Evolutionary conservation across 2,329 filamentous ascomycete species (phyloP).

Genomic region (Trichoderma oligosporum): DNA sequence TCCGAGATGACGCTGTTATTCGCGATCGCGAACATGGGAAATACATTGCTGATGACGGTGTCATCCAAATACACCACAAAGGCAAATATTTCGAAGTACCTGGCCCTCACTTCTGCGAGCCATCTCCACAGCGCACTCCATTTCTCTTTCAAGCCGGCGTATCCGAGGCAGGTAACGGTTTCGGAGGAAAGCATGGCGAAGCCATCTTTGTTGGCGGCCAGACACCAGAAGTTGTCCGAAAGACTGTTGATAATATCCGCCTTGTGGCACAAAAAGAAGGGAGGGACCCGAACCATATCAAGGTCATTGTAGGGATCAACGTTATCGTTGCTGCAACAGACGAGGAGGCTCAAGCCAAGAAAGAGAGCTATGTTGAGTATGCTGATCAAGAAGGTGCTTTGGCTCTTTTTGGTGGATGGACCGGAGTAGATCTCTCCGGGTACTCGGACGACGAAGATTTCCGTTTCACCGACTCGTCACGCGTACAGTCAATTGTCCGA

Average conservation of each 20-base stretch:
- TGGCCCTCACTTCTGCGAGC: constrained; percentile 16
- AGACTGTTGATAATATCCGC: constrained; percentile 14
- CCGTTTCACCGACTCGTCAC: constrained; percentile 6
- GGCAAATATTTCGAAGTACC: constrained; percentile 17
- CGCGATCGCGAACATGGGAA: constrained; percentile 2
- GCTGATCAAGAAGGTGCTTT: constrained; percentile 16
- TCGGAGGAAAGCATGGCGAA: constrained; percentile 17
- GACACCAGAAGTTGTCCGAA: constrained; percentile 6
- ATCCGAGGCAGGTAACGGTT: constrained; percentile 15
- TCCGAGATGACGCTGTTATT: constrained; percentile 16
- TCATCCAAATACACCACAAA: constrained; percentile 17
- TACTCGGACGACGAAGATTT: constrained; percentile 17
- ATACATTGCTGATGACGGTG: constrained; percentile 9
- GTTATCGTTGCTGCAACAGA: constrained; percentile 16
- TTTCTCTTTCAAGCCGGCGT: constrained; percentile 18
- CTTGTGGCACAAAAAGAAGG: constrained; percentile 1
- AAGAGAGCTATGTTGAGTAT: constrained; percentile 12
- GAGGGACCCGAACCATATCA: constrained; percentile 9
- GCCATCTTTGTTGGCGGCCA: constrained; percentile 16
- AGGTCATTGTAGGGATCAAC: constrained; percentile 12
- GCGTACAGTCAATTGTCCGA: constrained; percentile 18
- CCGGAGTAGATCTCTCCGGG: constrained; percentile 10
- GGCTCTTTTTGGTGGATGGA: constrained; percentile 16
- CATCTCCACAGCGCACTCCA: constrained; percentile 14
- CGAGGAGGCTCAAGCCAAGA: constrained; percentile 11